Evolutionary conservation across 208 protist genomes (phyloP), one percentile per base, ranked within the genome.

Genomic region (Phytomonas francai): DNA sequence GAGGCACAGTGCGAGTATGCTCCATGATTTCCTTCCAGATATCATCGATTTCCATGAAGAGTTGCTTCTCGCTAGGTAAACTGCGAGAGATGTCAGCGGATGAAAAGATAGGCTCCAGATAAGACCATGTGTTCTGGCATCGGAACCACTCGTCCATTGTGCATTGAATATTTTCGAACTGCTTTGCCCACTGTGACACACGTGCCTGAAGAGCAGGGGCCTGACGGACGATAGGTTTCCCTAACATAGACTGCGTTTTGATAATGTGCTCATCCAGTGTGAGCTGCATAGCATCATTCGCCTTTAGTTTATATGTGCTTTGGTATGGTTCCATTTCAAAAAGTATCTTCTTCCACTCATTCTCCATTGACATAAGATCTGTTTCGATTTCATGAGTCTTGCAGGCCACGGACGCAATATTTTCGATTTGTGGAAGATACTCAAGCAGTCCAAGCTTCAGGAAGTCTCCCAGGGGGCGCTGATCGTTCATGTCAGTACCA

Each of bases 91-190:
- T 99, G 73, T 99, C 97, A 31, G 91, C 85, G 31, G 92, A 97
- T 67, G 81, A 90, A 71, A 99, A 98, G 67, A 99, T 98, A 29
- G 96, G 96, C 79, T 98, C 90, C 14, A 99, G 82, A 74, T 98
- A 99, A 36, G 97, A 82, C 96, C 97, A 99, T 45, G 90, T 94
- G 51, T 88, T 82, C 71, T 99, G 97, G 81, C 92, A 98, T 60
- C 87, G 85, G 70, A 98, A 93, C 97, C 97, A 98, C 79, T 98
- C 93, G 67, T 98, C 95, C 73, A 98, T 79, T 16, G 97, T 98
- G 68, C 80, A 85, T 72, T 98, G 94, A 66, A 98, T 87, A 72
- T 90, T 88, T 65, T 97, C 75, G 25, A 99, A 81, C 71, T 95
- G 90, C 63, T 80, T 74, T 73, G 97, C 94, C 93, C 96, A 98